A percentile compares a stretch with the other conserved stretches of the same genome.
These are phyloP conservation scores for Fraxinus baroniana DNA, from an alignment of 305 asterid genomes.

Conservation along the genomic window DNA sequence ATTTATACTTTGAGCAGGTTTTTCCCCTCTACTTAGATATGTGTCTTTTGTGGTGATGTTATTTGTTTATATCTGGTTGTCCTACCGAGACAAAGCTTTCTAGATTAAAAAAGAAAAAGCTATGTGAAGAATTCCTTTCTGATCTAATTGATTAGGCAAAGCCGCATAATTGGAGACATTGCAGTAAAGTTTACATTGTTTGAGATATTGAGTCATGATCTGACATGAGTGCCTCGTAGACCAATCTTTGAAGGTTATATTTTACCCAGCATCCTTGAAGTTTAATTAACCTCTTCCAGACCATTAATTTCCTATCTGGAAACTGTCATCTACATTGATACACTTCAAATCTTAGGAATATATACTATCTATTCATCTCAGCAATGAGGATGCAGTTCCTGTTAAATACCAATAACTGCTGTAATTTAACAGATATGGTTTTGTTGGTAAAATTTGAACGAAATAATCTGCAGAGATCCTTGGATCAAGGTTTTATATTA, in stretches of 20 bases:
- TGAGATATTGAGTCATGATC: neutral
- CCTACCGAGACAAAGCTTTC: neutral
- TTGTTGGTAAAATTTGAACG: neutral
- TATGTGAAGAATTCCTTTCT: neutral
- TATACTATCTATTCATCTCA: neutral
- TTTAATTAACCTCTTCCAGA: neutral
- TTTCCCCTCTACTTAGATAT: slow-evolving; percentile 3
- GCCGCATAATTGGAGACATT: neutral
- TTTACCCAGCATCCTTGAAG: neutral
- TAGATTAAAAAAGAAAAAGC: neutral
- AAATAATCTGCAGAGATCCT: neutral
- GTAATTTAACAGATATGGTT: neutral
- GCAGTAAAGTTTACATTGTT: neutral
- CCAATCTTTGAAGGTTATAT: neutral
- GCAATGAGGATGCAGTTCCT: neutral
- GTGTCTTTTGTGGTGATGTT: slow-evolving; percentile 14
- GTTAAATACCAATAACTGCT: neutral
- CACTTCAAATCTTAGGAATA: neutral
- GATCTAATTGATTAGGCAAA: neutral
- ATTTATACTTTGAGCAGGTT: slow-evolving; percentile 5
- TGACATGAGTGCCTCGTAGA: neutral
- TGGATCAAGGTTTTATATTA: neutral
- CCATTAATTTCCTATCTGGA: neutral
- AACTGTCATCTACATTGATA: neutral
- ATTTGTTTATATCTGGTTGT: slow-evolving; percentile 8